Conservation (phyloP, 2,329 filamentous ascomycete genomes). For the Fusarium proliferatum region DNA sequence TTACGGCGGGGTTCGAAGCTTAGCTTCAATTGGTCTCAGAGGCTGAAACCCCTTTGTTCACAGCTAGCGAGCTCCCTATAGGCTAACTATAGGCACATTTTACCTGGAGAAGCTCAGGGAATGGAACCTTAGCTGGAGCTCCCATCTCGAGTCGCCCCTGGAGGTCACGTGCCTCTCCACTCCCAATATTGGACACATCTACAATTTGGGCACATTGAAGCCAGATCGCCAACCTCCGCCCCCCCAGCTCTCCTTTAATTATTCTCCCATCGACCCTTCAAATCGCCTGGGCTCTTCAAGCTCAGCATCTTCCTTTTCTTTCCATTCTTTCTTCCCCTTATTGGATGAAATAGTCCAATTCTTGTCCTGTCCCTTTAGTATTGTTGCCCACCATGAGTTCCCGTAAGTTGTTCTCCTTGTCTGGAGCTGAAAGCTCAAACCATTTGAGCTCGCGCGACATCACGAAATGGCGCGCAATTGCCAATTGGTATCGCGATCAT, state of each 20-base stretch:
- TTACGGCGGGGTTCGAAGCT: slow-evolving; percentile 18
- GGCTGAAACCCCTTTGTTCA: slow-evolving; percentile 36
- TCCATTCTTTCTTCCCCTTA: slow-evolving; percentile 48
- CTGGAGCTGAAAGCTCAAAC: slow-evolving; percentile 25
- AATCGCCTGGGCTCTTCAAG: slow-evolving; percentile 53
- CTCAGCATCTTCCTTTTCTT: slow-evolving; percentile 51
- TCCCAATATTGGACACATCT: slow-evolving; percentile 59
- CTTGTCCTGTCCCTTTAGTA: slow-evolving; percentile 49
- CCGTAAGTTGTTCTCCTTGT: slow-evolving; percentile 56
- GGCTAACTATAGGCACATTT: not conserved
- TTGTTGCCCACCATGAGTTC: slow-evolving; percentile 65
- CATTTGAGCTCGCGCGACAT: slow-evolving; percentile 32
- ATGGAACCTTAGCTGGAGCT: slow-evolving; percentile 9
- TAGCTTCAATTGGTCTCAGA: slow-evolving; percentile 22
- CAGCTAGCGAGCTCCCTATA: slow-evolving; percentile 1
- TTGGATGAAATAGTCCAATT: slow-evolving; percentile 56
- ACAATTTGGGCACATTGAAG: slow-evolving; percentile 55
- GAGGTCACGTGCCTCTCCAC: slow-evolving; percentile 51
- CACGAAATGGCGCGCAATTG: slow-evolving; percentile 44
- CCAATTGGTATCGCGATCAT: slow-evolving; percentile 10
- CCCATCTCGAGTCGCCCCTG: slow-evolving; percentile 14
- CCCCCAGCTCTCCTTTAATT: slow-evolving; percentile 52
- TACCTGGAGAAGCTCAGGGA: slow-evolving; percentile 33
- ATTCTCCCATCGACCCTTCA: slow-evolving; percentile 48
- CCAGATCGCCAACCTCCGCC: slow-evolving; percentile 56